Conservation (phyloP, 495 filamentous ascomycete genomes). For the Penicillium nucicola region DNA sequence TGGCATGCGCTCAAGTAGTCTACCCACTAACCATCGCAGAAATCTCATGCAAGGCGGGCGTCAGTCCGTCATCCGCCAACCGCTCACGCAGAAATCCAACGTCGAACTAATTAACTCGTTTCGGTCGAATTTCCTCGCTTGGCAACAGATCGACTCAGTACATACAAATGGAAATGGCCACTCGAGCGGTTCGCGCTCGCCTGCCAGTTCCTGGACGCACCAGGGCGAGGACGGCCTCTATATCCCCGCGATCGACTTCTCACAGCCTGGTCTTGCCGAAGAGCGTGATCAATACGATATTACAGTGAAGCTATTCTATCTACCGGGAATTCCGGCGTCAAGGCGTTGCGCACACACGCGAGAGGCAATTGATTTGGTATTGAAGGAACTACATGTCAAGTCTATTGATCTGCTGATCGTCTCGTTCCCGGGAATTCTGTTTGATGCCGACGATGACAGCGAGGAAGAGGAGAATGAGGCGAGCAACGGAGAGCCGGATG, state of each 20-base stretch:
- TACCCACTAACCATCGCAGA: conserved; percentile 39
- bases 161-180: conserved; percentile 4
- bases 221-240: conserved; percentile 59
- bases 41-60: conserved; percentile 77
- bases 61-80: conserved; percentile 75
- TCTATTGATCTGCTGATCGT: conserved; percentile 87
- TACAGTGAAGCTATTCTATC: conserved; percentile 90
- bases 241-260: conserved; percentile 74
- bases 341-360: conserved; percentile 62
- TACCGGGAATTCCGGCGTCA: conserved; percentile 62
- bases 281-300: conserved; percentile 83
- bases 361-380: conserved; percentile 75
- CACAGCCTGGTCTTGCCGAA: conserved; percentile 67
- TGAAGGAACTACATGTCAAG: conserved; percentile 69
- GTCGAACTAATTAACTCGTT: conserved; percentile 85
- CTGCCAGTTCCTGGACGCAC: conserved; percentile 57
- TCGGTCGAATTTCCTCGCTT: conserved; percentile 71
- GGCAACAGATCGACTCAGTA: conserved; percentile 55
- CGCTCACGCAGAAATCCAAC: conserved; percentile 73
- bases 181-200: conserved; percentile 9
- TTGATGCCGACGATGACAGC: conserved; percentile 88
- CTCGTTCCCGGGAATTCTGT: conserved; percentile 89
- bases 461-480: conserved; percentile 62
- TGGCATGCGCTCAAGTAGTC: neutral
- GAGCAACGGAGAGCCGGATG: conserved; percentile 48